A percentile compares a stretch with the other conserved stretches of the same genome.
These are phyloP conservation scores for Phytophthora pini DNA, from an alignment of 352 stramenopile species.

Conservation along the genomic window DNA sequence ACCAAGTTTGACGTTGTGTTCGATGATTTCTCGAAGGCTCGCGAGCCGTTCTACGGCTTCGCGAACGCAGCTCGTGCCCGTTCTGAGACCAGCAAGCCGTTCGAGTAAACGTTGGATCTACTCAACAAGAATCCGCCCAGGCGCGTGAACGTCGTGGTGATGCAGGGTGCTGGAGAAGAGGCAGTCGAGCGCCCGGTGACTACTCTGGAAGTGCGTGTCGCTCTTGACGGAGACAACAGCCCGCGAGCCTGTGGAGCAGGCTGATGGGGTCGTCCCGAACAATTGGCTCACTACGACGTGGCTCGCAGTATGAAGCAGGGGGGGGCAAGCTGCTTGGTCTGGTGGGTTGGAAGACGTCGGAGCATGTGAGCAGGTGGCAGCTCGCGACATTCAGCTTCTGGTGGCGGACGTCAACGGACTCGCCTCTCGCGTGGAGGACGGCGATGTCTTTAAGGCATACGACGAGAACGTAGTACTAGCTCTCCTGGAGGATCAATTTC, in stretches of 20 bases:
- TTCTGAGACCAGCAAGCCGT: conserved; percentile 37
- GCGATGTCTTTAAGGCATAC: conserved; percentile 64
- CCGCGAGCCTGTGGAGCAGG: too few species aligned
- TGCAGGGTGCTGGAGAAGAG: too few species aligned
- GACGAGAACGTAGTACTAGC: conserved; percentile 66
- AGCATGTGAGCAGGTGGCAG: conserved; percentile 51
- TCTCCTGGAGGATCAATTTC: conserved; percentile 55
- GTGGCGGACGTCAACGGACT: conserved; percentile 62
- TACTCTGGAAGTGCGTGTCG: too few species aligned
- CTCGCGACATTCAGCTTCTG: conserved; percentile 54
- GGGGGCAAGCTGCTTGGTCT: conserved; percentile 66
- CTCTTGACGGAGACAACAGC: too few species aligned
- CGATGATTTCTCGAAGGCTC: conserved; percentile 40
- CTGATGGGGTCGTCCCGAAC: too few species aligned
- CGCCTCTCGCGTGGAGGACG: conserved; percentile 58
- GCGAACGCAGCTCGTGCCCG: conserved; percentile 52
- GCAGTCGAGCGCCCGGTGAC: too few species aligned
- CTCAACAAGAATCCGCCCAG: conserved; percentile 73
- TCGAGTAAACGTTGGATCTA: conserved; percentile 52
- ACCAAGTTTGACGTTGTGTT: conserved; percentile 64
- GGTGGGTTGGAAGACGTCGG: conserved; percentile 70
- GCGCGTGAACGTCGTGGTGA: conserved; percentile 56
- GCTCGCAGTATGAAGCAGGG: conserved; percentile 57
- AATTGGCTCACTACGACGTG: conserved; percentile 44
- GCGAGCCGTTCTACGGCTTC: conserved; percentile 83